Evolutionary conservation across 495 filamentous ascomycete species (phyloP), one percentile per base, ranked within the genome.

Genomic region (Cudoniella acicularis): DNA sequence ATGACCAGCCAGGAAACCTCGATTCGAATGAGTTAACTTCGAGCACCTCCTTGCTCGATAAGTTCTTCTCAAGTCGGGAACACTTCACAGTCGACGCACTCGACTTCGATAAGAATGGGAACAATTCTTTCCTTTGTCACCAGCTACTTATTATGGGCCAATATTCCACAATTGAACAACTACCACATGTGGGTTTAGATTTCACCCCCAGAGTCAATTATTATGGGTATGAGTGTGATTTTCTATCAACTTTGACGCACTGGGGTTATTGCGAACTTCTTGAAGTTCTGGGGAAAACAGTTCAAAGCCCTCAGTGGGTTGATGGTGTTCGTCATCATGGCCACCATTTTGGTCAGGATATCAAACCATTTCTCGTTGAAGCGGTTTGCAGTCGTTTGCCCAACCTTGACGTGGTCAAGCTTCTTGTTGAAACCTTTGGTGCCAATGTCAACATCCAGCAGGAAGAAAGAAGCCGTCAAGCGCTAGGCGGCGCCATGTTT

Each of bases 321-420:
- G 18, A 56, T 30, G 21, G 22, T 11, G 22, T 42, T 13, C 6
- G 10, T 4, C 27, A 26, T 42, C 11, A 65, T 45, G 43, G 36
- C 50, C 22, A 59, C 47, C 23, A 57, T 26, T 6, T 13, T 43
- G 13, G 43, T 4, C n/a, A 51, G 54, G 46, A 59, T 57, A 43
- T 70, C 17, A 49, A 27, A 2, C 70, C 71, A 0, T 66, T 62
- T 36, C 62, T 78, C 16, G 57, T 74, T 6, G 55, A 52, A n/a
- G 76, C 74, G 17, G 67, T 65, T 13, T 43, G 60, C 23, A 62
- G 70, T 13, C 49, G 59, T 0, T 58, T 72, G 3, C 74, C 76
- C 1, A 79, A 77, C 58, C 62, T 79, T 50, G 69, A 74, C 2
- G 59, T 75, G 0, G 61, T 77, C 20, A 65, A 67, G 36, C 46